These are phyloP conservation scores for Vigna hirtella DNA, from an alignment of 306 rosid species.

Conservation along the genomic window DNA sequence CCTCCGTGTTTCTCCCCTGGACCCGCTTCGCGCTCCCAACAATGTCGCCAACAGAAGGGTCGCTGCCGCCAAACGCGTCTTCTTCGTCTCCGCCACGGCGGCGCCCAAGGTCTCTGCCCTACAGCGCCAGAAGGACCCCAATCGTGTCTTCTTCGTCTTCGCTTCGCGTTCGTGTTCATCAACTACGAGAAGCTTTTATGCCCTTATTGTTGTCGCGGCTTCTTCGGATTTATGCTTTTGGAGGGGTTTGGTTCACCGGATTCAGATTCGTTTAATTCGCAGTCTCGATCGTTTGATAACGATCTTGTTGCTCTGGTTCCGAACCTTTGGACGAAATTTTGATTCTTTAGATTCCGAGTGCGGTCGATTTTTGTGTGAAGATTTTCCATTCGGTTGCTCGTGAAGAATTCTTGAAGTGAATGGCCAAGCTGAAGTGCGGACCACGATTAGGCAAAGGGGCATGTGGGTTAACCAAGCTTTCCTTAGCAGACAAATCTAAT, in stretches of 20 bases:
- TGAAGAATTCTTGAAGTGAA: slow-evolving; percentile 47
- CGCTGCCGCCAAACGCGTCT: slow-evolving; percentile 38
- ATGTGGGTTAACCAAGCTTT: slow-evolving; percentile 56
- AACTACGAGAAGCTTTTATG: slow-evolving; percentile 74
- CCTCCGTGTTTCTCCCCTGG: slow-evolving; percentile 1
- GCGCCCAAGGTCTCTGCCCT: slow-evolving; percentile 64
- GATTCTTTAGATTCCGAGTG: no score
- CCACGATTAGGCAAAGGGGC: slow-evolving; percentile 53
- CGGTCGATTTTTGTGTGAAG: no score
- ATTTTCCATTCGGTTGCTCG: no score
- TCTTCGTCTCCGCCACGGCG: slow-evolving; percentile 56
- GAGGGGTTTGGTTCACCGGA: no score
- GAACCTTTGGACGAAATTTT: no score
- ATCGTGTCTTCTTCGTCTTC: slow-evolving; percentile 55
- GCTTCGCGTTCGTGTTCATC: slow-evolving; percentile 80
- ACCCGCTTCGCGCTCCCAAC: neutral
- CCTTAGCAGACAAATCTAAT: slow-evolving; percentile 64
- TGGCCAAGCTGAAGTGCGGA: slow-evolving; percentile 58
- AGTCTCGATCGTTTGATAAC: no score
- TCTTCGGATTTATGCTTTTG: no score
- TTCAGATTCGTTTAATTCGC: no score
- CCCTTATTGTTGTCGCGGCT: no score
- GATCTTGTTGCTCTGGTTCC: no score
- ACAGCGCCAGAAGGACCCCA: slow-evolving; percentile 82
- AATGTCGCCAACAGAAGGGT: neutral